A percentile compares a stretch with the other conserved stretches of the same genome.
Evolutionary conservation across 495 filamentous ascomycete genomes (phyloP).

Genomic region (Neurospora discreta): DNA sequence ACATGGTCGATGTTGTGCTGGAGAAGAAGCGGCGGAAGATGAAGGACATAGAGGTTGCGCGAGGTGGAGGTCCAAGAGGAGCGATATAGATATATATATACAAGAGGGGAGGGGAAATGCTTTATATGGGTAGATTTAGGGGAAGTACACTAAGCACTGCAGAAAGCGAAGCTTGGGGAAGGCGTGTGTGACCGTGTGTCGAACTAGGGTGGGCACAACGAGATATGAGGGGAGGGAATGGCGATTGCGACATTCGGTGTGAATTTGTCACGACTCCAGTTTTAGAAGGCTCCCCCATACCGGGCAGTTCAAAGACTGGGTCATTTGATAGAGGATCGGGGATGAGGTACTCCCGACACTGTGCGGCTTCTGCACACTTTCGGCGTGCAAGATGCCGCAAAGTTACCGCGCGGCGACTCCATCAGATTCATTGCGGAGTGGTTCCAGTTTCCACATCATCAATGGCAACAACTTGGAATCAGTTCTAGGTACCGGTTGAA

Average conservation of each 20-base stretch:
- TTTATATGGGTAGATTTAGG: conserved; percentile 3
- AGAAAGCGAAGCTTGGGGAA: background rate
- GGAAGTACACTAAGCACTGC: background rate
- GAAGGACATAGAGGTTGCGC: conserved; percentile 54
- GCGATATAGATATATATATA: background rate
- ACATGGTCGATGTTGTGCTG: conserved; percentile 48
- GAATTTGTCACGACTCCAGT: background rate
- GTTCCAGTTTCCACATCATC: background rate
- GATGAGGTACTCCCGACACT: background rate
- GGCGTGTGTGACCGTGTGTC: background rate
- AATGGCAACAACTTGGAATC: background rate
- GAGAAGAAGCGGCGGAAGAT: conserved; percentile 66
- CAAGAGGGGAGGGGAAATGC: conserved; percentile 1
- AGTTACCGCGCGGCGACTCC: background rate
- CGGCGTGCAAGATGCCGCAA: background rate
- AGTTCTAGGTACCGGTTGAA: background rate
- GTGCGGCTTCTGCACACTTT: background rate
- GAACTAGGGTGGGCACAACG: background rate
- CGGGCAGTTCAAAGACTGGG: background rate
- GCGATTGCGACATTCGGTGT: background rate
- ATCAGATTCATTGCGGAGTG: background rate
- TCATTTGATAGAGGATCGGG: background rate
- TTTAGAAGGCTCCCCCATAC: background rate
- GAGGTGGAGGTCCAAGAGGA: conserved; percentile 7
- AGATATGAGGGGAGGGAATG: background rate